Evolutionary conservation across 139 green algal species (phyloP).

Genomic region (Chlorella vulgaris): DNA sequence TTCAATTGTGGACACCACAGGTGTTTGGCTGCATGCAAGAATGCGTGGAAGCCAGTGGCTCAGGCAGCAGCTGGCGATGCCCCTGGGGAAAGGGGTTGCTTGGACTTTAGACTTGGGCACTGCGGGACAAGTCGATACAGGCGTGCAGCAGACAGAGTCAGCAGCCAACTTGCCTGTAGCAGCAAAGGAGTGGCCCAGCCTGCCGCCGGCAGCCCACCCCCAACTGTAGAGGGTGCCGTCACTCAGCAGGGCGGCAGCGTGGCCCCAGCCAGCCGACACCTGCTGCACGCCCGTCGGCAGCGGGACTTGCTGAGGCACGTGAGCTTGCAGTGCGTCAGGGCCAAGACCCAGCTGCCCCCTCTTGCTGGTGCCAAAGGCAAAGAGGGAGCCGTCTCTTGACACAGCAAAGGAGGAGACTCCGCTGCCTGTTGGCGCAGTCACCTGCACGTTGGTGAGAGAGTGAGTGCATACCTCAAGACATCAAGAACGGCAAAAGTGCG

Average conservation of each 20-base stretch:
- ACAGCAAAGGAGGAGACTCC: conserved; percentile 51
- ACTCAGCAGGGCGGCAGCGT: conserved; percentile 38
- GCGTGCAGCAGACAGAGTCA: not conserved
- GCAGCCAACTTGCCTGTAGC: not conserved
- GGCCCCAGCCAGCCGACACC: conserved; percentile 47
- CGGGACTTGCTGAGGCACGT: conserved; percentile 14
- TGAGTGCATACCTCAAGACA: not conserved
- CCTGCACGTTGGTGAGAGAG: not conserved
- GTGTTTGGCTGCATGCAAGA: too few relatives aligned
- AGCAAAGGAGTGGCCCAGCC: conserved; percentile 49
- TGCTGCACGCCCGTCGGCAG: conserved; percentile 20
- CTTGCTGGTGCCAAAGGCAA: conserved; percentile 49
- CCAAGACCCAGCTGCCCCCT: conserved; percentile 62
- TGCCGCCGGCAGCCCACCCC: conserved; percentile 39
- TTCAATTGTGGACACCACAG: too few relatives aligned
- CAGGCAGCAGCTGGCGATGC: too few relatives aligned
- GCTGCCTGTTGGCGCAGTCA: conserved; percentile 33
- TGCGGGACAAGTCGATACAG: not conserved
- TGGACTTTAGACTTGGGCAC: not conserved
- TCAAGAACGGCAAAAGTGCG: not conserved
- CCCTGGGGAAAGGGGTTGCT: too few relatives aligned
- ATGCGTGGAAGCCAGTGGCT: too few relatives aligned
- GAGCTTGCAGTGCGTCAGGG: not conserved
- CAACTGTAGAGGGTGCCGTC: conserved; percentile 44
- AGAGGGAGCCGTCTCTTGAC: conserved; percentile 41